phyloP scores from a whole-genome alignment of 2,329 filamentous ascomycete genomes.

The Botrytis medusae region DNA sequence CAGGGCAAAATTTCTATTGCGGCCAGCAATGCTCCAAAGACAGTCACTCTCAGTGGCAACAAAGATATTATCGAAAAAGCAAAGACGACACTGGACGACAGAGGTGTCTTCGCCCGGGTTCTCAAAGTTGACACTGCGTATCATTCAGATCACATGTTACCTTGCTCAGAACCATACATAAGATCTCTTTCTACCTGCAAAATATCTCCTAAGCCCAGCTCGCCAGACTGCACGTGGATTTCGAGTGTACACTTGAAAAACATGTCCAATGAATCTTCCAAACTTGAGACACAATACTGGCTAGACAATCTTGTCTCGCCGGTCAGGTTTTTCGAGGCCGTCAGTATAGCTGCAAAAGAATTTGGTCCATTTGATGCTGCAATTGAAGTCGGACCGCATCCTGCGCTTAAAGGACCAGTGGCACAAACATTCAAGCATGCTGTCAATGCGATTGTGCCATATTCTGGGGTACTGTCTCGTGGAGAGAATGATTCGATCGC shows the following conservation, averaged over 20 bases:
- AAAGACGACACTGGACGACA: slow-evolving; percentile 23
- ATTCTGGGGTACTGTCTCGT: slow-evolving; percentile 1
- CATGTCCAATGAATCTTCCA: background rate
- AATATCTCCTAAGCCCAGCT: slow-evolving; percentile 34
- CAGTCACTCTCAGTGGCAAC: slow-evolving; percentile 36
- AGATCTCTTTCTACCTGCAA: slow-evolving; percentile 1
- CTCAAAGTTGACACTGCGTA: slow-evolving; percentile 33
- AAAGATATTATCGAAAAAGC: slow-evolving; percentile 25
- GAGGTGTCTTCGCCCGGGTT: slow-evolving; percentile 25
- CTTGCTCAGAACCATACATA: slow-evolving; percentile 29
- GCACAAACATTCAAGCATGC: background rate
- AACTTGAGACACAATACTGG: slow-evolving; percentile 45
- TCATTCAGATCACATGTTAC: slow-evolving; percentile 32
- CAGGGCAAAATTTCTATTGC: slow-evolving; percentile 34
- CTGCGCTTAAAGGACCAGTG: slow-evolving; percentile 22
- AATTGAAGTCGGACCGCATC: slow-evolving; percentile 27
- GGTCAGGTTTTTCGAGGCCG: slow-evolving; percentile 42
- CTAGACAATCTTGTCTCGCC: slow-evolving; percentile 46
- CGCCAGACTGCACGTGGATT: slow-evolving; percentile 33
- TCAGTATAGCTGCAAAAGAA: background rate
- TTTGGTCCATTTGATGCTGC: background rate
- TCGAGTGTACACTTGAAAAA: slow-evolving; percentile 43
- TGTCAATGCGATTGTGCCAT: background rate
- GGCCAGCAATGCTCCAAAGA: slow-evolving; percentile 33
- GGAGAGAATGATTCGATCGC: slow-evolving; percentile 13